Base-by-base conservation (phyloP, 306 rosid genomes). In the Malus orientalis region DNA sequence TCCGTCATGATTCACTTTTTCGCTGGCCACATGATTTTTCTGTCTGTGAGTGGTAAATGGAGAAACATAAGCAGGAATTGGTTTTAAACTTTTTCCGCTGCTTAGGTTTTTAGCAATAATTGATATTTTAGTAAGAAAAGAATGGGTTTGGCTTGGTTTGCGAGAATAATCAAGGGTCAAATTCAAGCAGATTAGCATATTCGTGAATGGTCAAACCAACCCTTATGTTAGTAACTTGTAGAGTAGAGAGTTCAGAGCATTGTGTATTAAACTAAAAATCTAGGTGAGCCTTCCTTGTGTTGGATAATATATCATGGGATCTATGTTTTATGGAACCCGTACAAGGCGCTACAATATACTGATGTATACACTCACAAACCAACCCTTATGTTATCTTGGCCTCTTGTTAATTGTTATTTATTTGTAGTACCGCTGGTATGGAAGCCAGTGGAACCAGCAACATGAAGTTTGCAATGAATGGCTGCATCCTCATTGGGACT, bases 381-480 rank as follows among this genome's bases (percentile, higher is more conserved):
- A 54, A 7, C 13, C 3, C 45, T 29, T 81, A 44, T 60, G 64
- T 78, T 76, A 42, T 22, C 2, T 58, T 36, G 6, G 11, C 68
- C 53, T 25, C 4, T 23, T 60, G 44, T 57, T 14, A 33, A 36
- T 55, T 54, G 74, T 49, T 49, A 57, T 70, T 64, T 36, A 32
- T 62, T 55, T 73, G 76, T 68, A 96, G 99, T 84, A 96, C 99
- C 78, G 99, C 99, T 60, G 99, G 99, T 67, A 96, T 96, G 99
- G 99, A 96, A 77, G 99, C 99, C 83, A 92, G 99, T 85, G 99
- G 99, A 85, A 96, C 99, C 42, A 92, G 99, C 87, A 96, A 92
- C 89, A 96, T 96, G 99, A 96, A 96, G 84, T 96, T 96, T 82
- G 90, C 97, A 38, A 92, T 96, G 97, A 96, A 92, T 70, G 99